Evolutionary conservation across 1,284 basidiomycete genomes (phyloP).

Genomic region (Malassezia pachydermatis): DNA sequence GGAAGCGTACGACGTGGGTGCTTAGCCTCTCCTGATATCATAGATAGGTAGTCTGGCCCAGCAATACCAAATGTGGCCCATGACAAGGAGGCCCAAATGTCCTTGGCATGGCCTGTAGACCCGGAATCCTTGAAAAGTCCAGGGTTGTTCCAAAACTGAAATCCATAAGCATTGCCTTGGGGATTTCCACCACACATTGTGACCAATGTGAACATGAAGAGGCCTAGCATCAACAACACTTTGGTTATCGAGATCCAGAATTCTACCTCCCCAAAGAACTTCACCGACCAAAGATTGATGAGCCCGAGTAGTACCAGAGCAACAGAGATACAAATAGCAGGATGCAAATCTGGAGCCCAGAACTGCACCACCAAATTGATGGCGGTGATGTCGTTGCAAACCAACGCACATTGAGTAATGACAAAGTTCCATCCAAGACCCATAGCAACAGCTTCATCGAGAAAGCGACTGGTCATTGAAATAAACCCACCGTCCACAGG

Average conservation of each 20-base stretch:
- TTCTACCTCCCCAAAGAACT: constrained; percentile 14
- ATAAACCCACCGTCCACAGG: too few relatives aligned
- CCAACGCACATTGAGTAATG: too few relatives aligned
- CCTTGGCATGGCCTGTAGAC: constrained; percentile 53
- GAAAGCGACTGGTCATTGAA: too few relatives aligned
- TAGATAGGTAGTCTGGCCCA: constrained; percentile 72
- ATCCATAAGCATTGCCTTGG: constrained; percentile 22
- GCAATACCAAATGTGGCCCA: constrained; percentile 69
- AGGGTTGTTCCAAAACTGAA: constrained; percentile 46
- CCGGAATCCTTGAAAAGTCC: constrained; percentile 54
- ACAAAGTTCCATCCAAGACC: too few relatives aligned
- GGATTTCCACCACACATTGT: constrained; percentile 2
- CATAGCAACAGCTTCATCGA: too few relatives aligned
- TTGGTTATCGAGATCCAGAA: constrained; percentile 14
- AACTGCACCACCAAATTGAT: too few relatives aligned
- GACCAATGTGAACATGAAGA: constrained; percentile 3
- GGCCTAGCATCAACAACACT: constrained; percentile 6
- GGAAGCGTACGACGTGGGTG: constrained; percentile 48
- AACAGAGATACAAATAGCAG: too few relatives aligned
- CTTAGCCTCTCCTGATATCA: constrained; percentile 60
- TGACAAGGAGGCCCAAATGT: constrained; percentile 41
- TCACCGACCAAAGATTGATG: constrained; percentile 3
- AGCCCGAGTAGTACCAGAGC: too few relatives aligned
- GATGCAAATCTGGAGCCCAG: too few relatives aligned
- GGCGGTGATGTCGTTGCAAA: too few relatives aligned